phyloP scores from a whole-genome alignment of 2,329 filamentous ascomycete genomes.

The Alternaria dauci region DNA sequence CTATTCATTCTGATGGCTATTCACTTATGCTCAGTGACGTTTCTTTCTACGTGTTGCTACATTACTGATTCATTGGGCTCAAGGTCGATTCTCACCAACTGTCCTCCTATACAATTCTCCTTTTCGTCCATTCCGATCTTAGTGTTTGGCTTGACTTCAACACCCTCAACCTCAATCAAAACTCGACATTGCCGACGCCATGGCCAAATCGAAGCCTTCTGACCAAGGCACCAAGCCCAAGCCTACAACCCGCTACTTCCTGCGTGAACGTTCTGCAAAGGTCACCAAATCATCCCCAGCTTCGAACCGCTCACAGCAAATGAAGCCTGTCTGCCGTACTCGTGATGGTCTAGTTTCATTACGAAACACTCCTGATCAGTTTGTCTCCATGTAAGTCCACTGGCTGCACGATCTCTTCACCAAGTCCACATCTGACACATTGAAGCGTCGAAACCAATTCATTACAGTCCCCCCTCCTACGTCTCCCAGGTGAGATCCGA shows the following conservation, averaged over 20 bases:
- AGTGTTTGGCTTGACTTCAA: background rate
- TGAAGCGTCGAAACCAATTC: background rate
- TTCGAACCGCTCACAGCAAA: background rate
- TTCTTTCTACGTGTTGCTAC: background rate
- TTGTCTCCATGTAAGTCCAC: background rate
- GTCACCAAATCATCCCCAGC: background rate
- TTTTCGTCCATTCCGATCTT: background rate
- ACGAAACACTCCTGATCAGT: background rate
- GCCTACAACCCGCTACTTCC: background rate
- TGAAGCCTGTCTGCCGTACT: background rate
- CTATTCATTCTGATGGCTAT: background rate
- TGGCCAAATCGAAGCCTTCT: background rate
- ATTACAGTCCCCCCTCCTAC: background rate
- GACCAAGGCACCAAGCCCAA: no score
- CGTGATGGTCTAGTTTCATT: background rate
- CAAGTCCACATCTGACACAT: background rate
- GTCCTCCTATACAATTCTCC: background rate
- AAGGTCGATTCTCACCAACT: background rate
- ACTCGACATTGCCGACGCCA: background rate
- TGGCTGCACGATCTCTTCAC: background rate
- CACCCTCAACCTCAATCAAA: fast-evolving
- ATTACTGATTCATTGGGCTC: background rate
- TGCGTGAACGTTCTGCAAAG: background rate
- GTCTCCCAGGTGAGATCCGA: background rate
- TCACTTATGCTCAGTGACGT: background rate